Evolutionary conservation across 306 rosid genomes (phyloP), one percentile per base, ranked within the genome.

Genomic region (Rubus idaeus): DNA sequence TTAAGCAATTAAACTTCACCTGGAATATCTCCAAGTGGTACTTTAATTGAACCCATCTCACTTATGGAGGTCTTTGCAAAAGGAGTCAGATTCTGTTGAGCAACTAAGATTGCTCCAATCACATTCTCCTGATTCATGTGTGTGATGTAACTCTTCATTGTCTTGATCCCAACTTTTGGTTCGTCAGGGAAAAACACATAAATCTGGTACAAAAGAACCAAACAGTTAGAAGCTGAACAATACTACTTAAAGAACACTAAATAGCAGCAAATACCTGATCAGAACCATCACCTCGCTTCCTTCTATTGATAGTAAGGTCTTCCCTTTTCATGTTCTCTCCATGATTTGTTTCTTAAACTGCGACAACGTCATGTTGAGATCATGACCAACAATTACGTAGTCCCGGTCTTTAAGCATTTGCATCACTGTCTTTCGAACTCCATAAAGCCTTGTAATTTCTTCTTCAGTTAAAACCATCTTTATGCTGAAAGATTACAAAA

Each of bases 121-220:
- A 90, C 98, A 41, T 88, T 92, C 60, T 90, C 95, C 0, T 89
- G 75, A 71, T 88, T 88, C 97, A 90, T 90, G 47, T 95, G 95
- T 4, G 79, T 80, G 3, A 78, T 71, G 65, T 87, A 94, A 18
- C 86, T 87, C 82, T 80, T 85, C 82, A 91, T 71, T 17, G 86
- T 84, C 75, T 80, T 79, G 39, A 83, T 84, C 4, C 96, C 91
- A 35, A 91, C 94, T 83, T 89, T 91, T 7, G 20, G 72, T 30
- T 87, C 93, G 0, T 86, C 97, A 0, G 93, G 98, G 74, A 91
- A 94, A 70, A 91, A 91, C 4, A 94, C 78, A 74, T 88, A 94
- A 71, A 91, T 89, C 94, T 91, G 85, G 13, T 5, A 68, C 41
- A 80, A 81, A 78, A 47, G 45, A 66, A 68, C 4, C 55, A n/a